Conservation (phyloP, 352 stramenopile genomes). For the Plasmopara halstedii region DNA sequence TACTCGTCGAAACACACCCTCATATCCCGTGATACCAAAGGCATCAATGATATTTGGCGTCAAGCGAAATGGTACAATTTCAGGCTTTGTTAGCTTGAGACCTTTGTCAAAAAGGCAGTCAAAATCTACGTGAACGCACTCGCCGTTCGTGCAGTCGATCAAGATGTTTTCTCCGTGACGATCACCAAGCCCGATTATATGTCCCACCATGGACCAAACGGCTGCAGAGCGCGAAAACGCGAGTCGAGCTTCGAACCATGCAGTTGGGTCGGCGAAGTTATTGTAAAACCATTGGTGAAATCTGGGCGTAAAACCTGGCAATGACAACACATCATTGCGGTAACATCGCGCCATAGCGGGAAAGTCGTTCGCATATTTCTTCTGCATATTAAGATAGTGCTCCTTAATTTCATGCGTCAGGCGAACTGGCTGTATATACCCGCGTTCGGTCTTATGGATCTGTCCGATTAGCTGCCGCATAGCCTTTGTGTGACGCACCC, state of each 20-base stretch:
- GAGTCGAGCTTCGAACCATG: conserved; percentile 96
- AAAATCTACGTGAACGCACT: conserved; percentile 99
- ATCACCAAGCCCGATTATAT: conserved; percentile 91
- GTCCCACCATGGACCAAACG: conserved; percentile 96
- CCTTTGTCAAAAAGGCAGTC: conserved; percentile 99
- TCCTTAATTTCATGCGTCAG: conserved; percentile 81
- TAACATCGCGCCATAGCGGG: conserved; percentile 71
- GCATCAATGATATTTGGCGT: conserved; percentile 99
- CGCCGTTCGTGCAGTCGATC: conserved; percentile 94
- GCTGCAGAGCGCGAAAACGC: conserved; percentile 83
- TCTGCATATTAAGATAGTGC: conserved; percentile 84
- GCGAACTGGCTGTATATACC: conserved; percentile 71
- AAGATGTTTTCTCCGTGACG: conserved; percentile 99
- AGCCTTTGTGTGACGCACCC: conserved; percentile 96
- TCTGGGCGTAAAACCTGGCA: conserved; percentile 86
- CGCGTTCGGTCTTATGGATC: conserved; percentile 83
- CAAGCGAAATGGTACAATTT: conserved; percentile 99
- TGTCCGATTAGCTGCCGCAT: conserved; percentile 86
- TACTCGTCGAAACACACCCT: conserved; percentile 92
- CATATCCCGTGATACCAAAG: conserved; percentile 96
- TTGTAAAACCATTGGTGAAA: conserved; percentile 99
- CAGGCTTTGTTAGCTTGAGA: conserved; percentile 90
- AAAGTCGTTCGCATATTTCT: conserved; percentile 74
- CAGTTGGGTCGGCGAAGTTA: conserved; percentile 95
- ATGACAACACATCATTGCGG: conserved; percentile 48